Percentiles rank a stretch among this genome's conserved stretches.
phyloP scores from a whole-genome alignment of 1,284 basidiomycete species.

The Coriolopsis trogii region DNA sequence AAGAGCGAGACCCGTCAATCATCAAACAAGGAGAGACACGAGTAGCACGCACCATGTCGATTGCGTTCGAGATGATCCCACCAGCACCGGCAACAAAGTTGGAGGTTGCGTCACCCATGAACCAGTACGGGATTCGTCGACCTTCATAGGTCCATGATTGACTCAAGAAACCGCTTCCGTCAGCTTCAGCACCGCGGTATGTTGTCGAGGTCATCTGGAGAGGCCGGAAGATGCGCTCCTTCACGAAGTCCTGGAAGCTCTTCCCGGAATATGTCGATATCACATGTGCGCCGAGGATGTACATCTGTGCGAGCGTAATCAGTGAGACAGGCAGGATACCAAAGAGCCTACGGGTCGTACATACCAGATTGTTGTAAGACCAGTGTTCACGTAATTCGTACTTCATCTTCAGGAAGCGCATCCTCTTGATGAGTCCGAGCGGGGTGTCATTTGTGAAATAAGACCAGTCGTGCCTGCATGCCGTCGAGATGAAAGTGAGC shows the following conservation, averaged over 20 bases:
- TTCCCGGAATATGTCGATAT: slow-evolving; percentile 1
- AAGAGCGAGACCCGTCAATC: too few relatives aligned
- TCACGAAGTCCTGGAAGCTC: background rate
- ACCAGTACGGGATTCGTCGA: slow-evolving; percentile 3
- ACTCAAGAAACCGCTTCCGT: slow-evolving; percentile 1
- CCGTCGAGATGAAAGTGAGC: slow-evolving; percentile 25
- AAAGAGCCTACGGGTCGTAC: background rate
- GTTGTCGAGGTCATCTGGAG: slow-evolving; percentile 8
- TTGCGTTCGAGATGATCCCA: slow-evolving; percentile 35
- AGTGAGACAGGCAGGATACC: background rate
- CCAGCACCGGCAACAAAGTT: slow-evolving; percentile 33
- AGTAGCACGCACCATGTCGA: slow-evolving; percentile 37
- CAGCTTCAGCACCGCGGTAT: background rate
- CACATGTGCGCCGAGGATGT: background rate
- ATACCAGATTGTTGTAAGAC: slow-evolving; percentile 1
- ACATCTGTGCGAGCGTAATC: background rate
- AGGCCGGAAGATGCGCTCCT: slow-evolving; percentile 3
- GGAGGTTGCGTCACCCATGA: background rate
- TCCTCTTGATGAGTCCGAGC: background rate
- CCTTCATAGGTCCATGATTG: background rate
- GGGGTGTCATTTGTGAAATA: background rate
- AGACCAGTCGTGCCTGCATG: slow-evolving; percentile 24
- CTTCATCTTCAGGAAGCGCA: background rate
- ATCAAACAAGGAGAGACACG: too few relatives aligned
- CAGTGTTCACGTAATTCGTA: background rate